Percentiles rank a stretch among this genome's conserved stretches.
These are phyloP conservation scores for Beverwykella pulmonaria DNA, from an alignment of 495 filamentous ascomycete genomes.

Conservation along the genomic window DNA sequence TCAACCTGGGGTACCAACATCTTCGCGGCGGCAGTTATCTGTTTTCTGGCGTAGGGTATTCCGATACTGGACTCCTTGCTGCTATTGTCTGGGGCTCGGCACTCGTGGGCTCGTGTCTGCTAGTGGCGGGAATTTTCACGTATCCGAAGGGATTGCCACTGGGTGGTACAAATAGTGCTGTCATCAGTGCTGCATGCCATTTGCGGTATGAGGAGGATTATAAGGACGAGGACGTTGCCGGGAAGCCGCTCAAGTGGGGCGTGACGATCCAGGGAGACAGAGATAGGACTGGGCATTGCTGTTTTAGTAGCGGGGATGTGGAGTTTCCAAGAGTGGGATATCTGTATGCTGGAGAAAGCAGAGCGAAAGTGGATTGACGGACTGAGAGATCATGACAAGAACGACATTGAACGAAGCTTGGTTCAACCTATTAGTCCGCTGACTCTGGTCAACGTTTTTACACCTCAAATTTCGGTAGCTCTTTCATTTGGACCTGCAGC, in stretches of 20 bases:
- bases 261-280: conserved; percentile 3
- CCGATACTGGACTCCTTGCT: conserved; percentile 3
- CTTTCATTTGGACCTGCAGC: too few relatives aligned
- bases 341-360: conserved; percentile 15
- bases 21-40: not conserved
- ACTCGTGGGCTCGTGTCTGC: not conserved
- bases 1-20: not conserved
- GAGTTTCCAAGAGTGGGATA: not conserved
- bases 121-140: not conserved
- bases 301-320: conserved; percentile 17
- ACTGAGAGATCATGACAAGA: too few relatives aligned
- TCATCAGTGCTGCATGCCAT: conserved; percentile 27
- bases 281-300: conserved; percentile 20
- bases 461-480: too few relatives aligned
- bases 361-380: not conserved
- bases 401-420: too few relatives aligned
- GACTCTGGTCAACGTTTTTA: too few relatives aligned
- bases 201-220: not conserved
- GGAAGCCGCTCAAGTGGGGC: conserved; percentile 17
- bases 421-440: too few relatives aligned
- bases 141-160: conserved; percentile 14
- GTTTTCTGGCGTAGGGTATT: conserved; percentile 13
- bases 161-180: conserved; percentile 26
- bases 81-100: conserved; percentile 6
- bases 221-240: not conserved